Evolutionary conservation across 2,329 filamentous ascomycete genomes (phyloP), one percentile per base, ranked within the genome.

Genomic region (Cordyceps javanica): DNA sequence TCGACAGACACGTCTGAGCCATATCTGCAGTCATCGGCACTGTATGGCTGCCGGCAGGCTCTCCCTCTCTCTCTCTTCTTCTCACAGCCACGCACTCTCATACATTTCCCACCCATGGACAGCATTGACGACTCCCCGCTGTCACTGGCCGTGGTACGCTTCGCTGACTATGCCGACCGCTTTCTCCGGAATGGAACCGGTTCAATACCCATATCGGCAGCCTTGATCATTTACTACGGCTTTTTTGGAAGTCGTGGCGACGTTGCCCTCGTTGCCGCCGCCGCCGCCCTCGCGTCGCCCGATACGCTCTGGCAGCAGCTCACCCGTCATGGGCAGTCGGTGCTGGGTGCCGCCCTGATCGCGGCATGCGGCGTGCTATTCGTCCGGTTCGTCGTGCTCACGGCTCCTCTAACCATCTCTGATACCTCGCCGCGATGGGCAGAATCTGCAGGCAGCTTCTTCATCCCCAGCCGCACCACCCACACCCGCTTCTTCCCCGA

Each of bases 401-500:
- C 42, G 19, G 23, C 25, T 23, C 30, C 46, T 26, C 23, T 5
- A 2, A 3, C 49, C 45, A 46, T 52, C 19, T 13, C 38, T 26
- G 9, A 14, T 28, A 4, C 21, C 5, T 45, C 48, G 28, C 25
- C 49, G 14, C 25, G n/a, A 16, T 61, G 58, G 60, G 39, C 54
- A 7, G 59, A 62, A 16, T 50, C 49, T 14, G 58, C 58, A 36
- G 58, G 56, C n/a, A 78, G 82, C 3, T 70, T 83, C 57, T 71
- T 91, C 13, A 82, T 91, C 42, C 86, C 87, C 8, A 84, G 83
- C 64, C 76, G 73, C 45, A 89, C 85, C 14, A 84, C 79, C 2
- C 88, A 91, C 67, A 74, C 80, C 4, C 77, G 88, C 19, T 67
- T 87, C n/a, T 85, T 87, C 58, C 88, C 88, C 0, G 78, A 83